Evolutionary conservation across 306 rosid genomes (phyloP).

Genomic region (Cucurbita ficifolia): DNA sequence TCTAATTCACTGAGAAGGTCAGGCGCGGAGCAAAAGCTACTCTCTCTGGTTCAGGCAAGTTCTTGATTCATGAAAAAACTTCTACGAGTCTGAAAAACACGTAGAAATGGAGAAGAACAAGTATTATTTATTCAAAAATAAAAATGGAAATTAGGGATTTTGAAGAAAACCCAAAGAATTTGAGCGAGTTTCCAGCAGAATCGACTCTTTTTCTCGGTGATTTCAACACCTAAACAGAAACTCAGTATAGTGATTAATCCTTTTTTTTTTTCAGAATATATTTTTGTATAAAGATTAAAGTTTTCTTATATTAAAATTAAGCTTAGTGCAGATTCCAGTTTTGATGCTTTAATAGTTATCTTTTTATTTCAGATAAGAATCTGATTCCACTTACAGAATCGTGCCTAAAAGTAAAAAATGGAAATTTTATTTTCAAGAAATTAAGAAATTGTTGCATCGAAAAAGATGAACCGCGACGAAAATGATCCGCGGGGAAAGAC

Average conservation of each 20-base stretch:
- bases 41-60: not conserved
- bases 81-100: not conserved
- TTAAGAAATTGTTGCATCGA: not conserved
- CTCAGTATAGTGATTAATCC: not conserved
- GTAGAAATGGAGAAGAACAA: not conserved
- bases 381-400: not conserved
- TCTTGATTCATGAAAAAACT: not conserved
- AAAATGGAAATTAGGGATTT: not conserved
- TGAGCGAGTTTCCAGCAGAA: constrained; percentile 3
- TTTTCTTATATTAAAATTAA: not conserved
- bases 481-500: not conserved
- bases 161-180: not conserved
- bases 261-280: not conserved
- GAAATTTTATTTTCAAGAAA: not conserved
- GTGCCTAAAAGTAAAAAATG: not conserved
- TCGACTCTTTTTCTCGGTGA: not conserved
- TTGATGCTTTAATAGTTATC: not conserved
- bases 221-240: not conserved
- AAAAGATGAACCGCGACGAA: not conserved
- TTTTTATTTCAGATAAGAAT: not conserved
- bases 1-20: not conserved
- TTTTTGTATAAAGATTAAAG: not conserved
- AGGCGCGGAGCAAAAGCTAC: not conserved
- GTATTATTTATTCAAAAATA: not conserved
- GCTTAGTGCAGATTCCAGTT: not conserved